A percentile compares a stretch with the other conserved stretches of the same genome.
Evolutionary conservation across 306 rosid species (phyloP).

Genomic region (Carpinus fangiana): DNA sequence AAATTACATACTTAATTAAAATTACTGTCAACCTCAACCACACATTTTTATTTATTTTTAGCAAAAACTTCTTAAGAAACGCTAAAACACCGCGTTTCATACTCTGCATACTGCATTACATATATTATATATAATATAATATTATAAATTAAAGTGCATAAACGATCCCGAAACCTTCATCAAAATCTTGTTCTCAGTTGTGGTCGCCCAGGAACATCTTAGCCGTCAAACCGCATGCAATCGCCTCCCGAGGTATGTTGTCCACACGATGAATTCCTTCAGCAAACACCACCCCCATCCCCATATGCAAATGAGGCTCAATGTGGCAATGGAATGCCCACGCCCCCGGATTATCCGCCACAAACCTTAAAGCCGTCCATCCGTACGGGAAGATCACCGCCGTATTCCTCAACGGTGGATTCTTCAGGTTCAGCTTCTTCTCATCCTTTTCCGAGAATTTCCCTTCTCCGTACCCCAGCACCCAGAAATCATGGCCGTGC

Average conservation of each 20-base stretch:
- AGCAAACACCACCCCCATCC: conserved; percentile 82
- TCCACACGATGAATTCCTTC: conserved; percentile 45
- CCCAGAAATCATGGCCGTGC: conserved; percentile 94
- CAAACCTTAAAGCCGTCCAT: conserved; percentile 78
- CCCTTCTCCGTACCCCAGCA: conserved; percentile 81
- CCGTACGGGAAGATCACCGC: conserved; percentile 71
- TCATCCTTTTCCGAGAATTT: conserved; percentile 44
- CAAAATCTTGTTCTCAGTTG: no score
- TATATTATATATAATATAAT: no score
- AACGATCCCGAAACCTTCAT: no score
- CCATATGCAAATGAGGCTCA: conserved; percentile 92
- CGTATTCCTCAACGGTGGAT: conserved; percentile 71
- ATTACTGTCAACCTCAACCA: no score
- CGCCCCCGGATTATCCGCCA: conserved; percentile 82
- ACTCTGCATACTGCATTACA: no score
- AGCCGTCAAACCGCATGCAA: conserved; percentile 59
- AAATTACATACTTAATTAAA: no score
- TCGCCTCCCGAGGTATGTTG: conserved; percentile 42
- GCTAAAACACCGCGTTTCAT: no score
- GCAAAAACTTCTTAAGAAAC: no score
- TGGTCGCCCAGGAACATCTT: conserved; percentile 8
- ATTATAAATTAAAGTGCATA: no score
- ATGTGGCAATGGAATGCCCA: conserved; percentile 96
- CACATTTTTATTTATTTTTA: no score
- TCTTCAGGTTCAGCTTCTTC: conserved; percentile 49